Conservation (phyloP, 2,329 filamentous ascomycete genomes). For the Ascochyta pisi region DNA sequence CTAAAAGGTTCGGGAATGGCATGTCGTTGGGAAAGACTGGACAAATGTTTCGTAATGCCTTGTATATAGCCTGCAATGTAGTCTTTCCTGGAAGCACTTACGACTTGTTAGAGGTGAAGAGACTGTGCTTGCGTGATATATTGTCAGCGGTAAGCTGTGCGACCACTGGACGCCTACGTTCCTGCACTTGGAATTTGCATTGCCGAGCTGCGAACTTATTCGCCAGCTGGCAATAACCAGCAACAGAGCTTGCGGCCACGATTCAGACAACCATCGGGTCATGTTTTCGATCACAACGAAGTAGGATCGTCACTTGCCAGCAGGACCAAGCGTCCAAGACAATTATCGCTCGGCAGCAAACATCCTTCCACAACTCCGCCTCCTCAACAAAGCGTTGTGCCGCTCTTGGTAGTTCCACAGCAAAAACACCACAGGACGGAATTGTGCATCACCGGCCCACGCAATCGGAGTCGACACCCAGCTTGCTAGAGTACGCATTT, state of each 20-base stretch:
- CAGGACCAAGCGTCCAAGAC: conserved; percentile 15
- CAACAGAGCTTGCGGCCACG: background rate
- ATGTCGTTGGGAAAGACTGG: background rate
- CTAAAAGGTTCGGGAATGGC: background rate
- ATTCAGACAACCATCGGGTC: background rate
- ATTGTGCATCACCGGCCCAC: background rate
- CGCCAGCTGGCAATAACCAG: background rate
- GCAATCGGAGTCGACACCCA: background rate
- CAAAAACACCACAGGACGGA: background rate
- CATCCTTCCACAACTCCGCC: background rate
- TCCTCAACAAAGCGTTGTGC: conserved; percentile 5
- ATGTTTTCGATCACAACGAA: background rate
- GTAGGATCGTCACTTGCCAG: conserved; percentile 8
- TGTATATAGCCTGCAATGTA: background rate
- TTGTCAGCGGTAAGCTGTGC: conserved; percentile 2
- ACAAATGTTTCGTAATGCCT: background rate
- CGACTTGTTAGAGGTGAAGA: background rate
- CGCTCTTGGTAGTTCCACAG: conserved; percentile 3
- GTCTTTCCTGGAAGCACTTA: background rate
- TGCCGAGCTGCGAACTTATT: background rate
- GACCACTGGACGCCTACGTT: background rate
- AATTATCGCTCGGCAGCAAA: conserved; percentile 12
- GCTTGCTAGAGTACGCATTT: background rate
- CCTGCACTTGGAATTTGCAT: background rate
- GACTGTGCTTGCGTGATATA: conserved; percentile 3